Base-by-base conservation (phyloP, 1,139 yeast species). In the Diutina catenulata region DNA sequence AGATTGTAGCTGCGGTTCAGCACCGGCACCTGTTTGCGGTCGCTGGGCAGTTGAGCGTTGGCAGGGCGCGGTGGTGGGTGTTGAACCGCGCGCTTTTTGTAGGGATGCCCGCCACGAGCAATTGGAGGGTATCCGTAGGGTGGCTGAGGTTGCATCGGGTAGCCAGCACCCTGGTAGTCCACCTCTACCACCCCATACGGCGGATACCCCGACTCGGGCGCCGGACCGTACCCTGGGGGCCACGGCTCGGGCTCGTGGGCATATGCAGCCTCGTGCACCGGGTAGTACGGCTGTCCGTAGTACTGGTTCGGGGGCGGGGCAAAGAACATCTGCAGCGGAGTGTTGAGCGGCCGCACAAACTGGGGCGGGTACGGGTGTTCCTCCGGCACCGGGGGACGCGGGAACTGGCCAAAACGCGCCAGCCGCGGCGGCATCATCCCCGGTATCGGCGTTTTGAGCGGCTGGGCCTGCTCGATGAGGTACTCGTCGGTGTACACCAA, bases 401-500 rank as follows among this genome's bases (percentile, higher is more conserved):
- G 5, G 28, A 16, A 18, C 18, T 27, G 29, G 6, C 6, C 23
- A 16, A 14, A 18, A 14, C 15, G 15, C 6, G 13, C 29, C 8
- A 27, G 18, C 4, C 10, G 7, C 5, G 29, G 29, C 10, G 13
- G 29, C 6, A 14, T 5, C 5, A 25, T 13, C 28, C 14, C 14
- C 15, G 16, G 29, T 14, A 18, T 16, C 18, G 29, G 29, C 11
- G 35, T 28, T 28, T 26, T 28, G 24, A 60, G 49, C 1, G 72
- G 70, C 31, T 62, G 62, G 0, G 75, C 62, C 45, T 70, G 75
- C 43, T 70, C 74, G 37, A 70, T 69, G 37, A 68, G 49, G 33
- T 65, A 64, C 41, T 67, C 70, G 36, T 64, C 70, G 39, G 63
- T 66, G 39, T 56, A 53, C 9, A 46, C 68, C 44, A 59, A 56